Conservation (phyloP, 2,329 filamentous ascomycete species). For the Sphaerulina vaccinii region DNA sequence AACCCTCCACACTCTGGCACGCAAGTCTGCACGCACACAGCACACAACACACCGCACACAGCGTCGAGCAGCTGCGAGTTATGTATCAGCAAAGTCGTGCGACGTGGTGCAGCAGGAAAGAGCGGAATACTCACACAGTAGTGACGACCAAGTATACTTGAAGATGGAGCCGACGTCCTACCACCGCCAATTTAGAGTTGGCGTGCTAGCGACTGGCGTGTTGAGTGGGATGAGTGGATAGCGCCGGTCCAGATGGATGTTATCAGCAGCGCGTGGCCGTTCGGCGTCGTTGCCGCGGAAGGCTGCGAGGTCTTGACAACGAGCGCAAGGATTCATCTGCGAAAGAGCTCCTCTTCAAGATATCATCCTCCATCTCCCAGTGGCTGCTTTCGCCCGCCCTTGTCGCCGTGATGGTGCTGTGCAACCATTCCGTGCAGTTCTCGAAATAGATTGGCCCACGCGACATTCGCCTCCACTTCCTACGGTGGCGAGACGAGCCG, state of each 20-base stretch:
- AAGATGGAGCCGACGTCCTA: neutral
- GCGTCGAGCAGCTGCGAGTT: slow-evolving; percentile 1
- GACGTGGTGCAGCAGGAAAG: slow-evolving; percentile 11
- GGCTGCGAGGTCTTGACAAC: neutral
- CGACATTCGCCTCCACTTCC: slow-evolving; percentile 1
- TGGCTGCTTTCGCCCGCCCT: neutral
- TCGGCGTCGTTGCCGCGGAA: slow-evolving; percentile 1
- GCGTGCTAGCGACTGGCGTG: neutral
- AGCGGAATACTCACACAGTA: neutral
- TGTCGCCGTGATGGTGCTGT: slow-evolving; percentile 2
- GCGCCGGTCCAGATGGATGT: too few relatives aligned
- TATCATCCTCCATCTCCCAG: neutral
- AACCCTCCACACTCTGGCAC: neutral
- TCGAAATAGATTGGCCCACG: slow-evolving; percentile 4
- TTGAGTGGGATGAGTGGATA: too few relatives aligned
- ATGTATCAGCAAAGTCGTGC: slow-evolving; percentile 3
- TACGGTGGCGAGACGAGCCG: neutral
- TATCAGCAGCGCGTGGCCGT: neutral
- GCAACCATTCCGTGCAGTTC: slow-evolving; percentile 3
- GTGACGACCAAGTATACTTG: too few relatives aligned
- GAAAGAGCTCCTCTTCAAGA: neutral
- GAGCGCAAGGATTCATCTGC: slow-evolving; percentile 1
- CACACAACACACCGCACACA: neutral
- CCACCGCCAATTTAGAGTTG: slow-evolving; percentile 1
- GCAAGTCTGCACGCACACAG: slow-evolving; percentile 1